phyloP scores from a whole-genome alignment of 2,329 filamentous ascomycete genomes.

The Fusarium verrucosum region DNA sequence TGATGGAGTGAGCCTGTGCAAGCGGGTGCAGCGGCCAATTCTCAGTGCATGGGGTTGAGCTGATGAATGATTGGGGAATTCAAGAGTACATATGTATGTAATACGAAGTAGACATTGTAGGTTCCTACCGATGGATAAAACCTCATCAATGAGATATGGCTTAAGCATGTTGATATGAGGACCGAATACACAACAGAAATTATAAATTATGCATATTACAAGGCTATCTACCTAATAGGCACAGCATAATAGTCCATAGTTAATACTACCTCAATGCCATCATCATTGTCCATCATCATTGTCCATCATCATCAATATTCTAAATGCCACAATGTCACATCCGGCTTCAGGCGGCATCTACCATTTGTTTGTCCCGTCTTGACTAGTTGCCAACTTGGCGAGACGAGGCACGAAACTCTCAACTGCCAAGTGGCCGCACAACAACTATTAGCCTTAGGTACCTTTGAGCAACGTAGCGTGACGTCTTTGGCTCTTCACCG shows the following conservation, averaged over 20 bases:
- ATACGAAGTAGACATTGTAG: not conserved
- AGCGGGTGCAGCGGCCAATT: slow-evolving; percentile 30
- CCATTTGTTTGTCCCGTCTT: slow-evolving; percentile 11
- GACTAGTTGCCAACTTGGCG: not conserved
- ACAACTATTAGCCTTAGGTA: slow-evolving; percentile 1
- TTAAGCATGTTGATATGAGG: slow-evolving; percentile 10
- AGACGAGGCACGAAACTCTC: slow-evolving; percentile 22
- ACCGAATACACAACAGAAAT: slow-evolving; percentile 1
- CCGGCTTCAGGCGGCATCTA: slow-evolving; percentile 3
- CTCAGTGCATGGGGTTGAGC: slow-evolving; percentile 5
- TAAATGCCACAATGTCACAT: slow-evolving; percentile 6
- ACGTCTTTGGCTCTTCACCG: slow-evolving; percentile 29
- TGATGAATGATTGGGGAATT: slow-evolving; percentile 12
- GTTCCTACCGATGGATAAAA: no score
- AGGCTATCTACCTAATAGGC: no score
- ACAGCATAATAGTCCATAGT: not conserved
- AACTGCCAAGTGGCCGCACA: slow-evolving; percentile 18
- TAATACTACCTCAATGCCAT: not conserved
- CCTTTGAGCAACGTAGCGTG: slow-evolving; percentile 10
- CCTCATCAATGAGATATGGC: no score
- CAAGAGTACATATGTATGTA: not conserved
- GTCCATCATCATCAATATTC: slow-evolving; percentile 1
- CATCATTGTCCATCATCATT: slow-evolving; percentile 21
- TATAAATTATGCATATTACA: no score
- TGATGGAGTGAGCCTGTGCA: no score